Base-by-base conservation (phyloP, 768 basidiomycete species). In the Rhizopogon vinicolor region DNA sequence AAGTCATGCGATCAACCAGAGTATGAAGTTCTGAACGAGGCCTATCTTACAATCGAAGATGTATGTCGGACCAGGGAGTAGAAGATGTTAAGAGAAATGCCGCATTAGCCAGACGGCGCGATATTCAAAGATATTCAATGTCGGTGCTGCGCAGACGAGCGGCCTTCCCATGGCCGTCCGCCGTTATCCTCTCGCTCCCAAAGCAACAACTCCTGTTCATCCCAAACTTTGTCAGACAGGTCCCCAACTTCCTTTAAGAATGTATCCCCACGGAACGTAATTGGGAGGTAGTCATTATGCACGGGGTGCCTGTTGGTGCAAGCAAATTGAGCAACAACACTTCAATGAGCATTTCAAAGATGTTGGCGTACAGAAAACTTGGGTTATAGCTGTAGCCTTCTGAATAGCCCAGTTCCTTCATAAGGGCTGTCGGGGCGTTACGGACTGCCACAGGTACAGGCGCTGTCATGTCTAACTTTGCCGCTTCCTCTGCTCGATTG, bases 401-500 rank as follows among this genome's bases (percentile, higher is more conserved):
- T 1, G 84, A 84, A 62, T 87, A 89, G 19, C 83, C 85, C 2
- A 89, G 74, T 25, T 82, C 76, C 64, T 85, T 84, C 85, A 89
- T 86, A 9, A 90, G 63, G 18, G 59, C 60, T 3, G 89, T 91
- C 3, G 90, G 89, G 8, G 89, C 89, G 68, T 93, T 93, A 31
- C 92, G 79, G 61, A 92, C 78, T 39, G 78, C 75, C 54, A 90
- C 62, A 1, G 92, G 92, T 1, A 93, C 88, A 3, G 84, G 77
- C 46, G 80, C 63, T 10, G 80, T 72, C 54, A 70, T 67, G 65
- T 81, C 82, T 54, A 62, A 61, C 63, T 79, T 79, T 6, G 83
- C 87, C 2, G 82, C 82, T 45, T 65, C 80, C 65, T 86, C 86
- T 1, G 88, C 88, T 33, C 78, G 74, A 22, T 80, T 81, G 69